Evolutionary conservation across 208 protist species (phyloP).

Genomic region (Trypanosoma theileri): DNA sequence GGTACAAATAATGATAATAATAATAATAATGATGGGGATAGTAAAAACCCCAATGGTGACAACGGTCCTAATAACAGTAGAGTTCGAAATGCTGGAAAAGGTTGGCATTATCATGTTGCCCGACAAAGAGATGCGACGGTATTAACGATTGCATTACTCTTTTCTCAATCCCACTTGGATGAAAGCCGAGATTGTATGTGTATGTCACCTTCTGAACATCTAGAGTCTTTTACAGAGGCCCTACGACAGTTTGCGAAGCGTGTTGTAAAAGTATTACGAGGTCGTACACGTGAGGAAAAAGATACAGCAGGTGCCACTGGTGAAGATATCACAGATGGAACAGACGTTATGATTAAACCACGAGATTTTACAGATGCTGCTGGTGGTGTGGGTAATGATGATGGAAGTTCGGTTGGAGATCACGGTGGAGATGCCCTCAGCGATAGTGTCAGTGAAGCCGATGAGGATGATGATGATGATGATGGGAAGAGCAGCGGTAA

Average conservation of each 20-base stretch:
- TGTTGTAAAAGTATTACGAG: constrained; percentile 53
- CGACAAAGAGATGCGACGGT: constrained; percentile 41
- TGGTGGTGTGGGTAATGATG: neutral
- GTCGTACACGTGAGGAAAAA: constrained; percentile 34
- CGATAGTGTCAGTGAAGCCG: constrained; percentile 21
- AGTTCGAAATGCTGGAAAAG: constrained; percentile 11
- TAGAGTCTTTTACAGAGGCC: constrained; percentile 53
- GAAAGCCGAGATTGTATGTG: constrained; percentile 54
- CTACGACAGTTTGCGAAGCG: constrained; percentile 57
- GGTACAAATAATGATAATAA: constrained; percentile 1
- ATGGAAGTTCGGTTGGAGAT: constrained; percentile 18
- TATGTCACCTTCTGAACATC: constrained; percentile 79
- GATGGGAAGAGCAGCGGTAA: constrained; percentile 1
- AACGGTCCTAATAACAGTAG: neutral
- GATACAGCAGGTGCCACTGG: constrained; percentile 16
- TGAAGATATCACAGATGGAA: constrained; percentile 3
- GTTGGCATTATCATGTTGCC: constrained; percentile 71
- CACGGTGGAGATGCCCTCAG: constrained; percentile 25
- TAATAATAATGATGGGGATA: neutral
- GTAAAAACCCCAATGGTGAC: neutral
- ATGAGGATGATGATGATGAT: constrained; percentile 12
- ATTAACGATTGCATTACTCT: constrained; percentile 73
- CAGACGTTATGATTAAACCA: neutral
- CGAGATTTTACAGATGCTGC: constrained; percentile 31
- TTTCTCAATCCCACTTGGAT: constrained; percentile 59